phyloP scores from a whole-genome alignment of 257 asterid genomes.

The Solanum chilense region DNA sequence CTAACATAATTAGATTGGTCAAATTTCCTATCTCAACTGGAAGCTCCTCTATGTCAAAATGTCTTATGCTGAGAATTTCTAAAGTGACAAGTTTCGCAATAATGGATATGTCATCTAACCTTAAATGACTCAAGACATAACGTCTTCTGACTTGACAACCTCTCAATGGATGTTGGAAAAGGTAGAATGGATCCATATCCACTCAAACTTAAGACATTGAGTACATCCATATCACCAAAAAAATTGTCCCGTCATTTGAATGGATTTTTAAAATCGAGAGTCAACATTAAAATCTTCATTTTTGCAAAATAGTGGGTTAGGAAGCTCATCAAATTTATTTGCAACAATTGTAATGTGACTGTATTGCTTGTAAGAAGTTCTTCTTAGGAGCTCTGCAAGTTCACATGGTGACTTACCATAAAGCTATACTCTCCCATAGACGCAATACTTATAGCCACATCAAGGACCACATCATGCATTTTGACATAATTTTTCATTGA shows the following conservation, averaged over 20 bases:
- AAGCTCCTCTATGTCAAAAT: neutral
- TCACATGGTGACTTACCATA: no score
- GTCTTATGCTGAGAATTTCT: neutral
- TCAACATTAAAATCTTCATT: neutral
- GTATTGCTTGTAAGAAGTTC: neutral
- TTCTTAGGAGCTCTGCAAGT: neutral
- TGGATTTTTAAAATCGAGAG: neutral
- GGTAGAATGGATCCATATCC: neutral
- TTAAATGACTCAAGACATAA: neutral
- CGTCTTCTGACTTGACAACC: neutral
- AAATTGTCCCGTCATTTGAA: neutral
- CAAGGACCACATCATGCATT: conserved; percentile 1
- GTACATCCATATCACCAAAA: neutral
- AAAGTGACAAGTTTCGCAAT: no score
- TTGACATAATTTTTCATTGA: no score
- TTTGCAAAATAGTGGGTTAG: neutral
- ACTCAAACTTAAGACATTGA: neutral
- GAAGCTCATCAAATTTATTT: no score
- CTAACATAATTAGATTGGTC: neutral
- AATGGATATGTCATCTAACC: no score
- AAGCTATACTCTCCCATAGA: neutral
- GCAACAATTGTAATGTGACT: neutral
- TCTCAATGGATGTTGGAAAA: neutral
- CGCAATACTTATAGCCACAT: neutral
- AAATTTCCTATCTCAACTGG: neutral